These are phyloP conservation scores for Paxillus ammoniavirescens DNA, from an alignment of 768 basidiomycete genomes.

Conservation along the genomic window DNA sequence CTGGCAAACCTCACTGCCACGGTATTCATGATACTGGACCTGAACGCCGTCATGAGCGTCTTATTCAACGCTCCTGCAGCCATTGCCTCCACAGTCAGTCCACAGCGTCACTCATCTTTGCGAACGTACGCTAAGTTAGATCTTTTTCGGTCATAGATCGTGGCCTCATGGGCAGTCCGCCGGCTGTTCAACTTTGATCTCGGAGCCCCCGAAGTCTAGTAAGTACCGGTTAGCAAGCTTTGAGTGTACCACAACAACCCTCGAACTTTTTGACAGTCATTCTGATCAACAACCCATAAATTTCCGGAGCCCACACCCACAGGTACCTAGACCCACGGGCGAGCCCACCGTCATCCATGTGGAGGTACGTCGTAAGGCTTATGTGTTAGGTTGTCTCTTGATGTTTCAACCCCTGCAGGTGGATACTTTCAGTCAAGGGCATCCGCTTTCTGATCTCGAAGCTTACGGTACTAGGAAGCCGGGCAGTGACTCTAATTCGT, in stretches of 20 bases:
- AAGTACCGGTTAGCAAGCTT: constrained; percentile 4
- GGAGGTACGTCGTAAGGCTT: constrained; percentile 25
- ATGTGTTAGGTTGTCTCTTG: too few relatives aligned
- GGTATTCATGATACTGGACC: constrained; percentile 62
- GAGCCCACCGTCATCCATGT: constrained; percentile 30
- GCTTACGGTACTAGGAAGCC: constrained; percentile 19
- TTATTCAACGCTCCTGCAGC: constrained; percentile 68
- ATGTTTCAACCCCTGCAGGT: constrained; percentile 15
- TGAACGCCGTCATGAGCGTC: constrained; percentile 67
- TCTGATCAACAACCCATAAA: constrained; percentile 19
- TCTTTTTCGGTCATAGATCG: constrained; percentile 37
- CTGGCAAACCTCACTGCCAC: constrained; percentile 42
- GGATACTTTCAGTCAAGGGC: constrained; percentile 27
- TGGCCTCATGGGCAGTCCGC: constrained; percentile 59
- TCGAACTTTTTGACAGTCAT: constrained; percentile 7
- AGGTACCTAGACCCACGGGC: constrained; percentile 11
- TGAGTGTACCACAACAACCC: not conserved
- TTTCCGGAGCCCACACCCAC: constrained; percentile 19
- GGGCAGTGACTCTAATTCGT: constrained; percentile 19
- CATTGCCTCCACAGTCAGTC: constrained; percentile 47
- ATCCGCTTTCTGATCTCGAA: constrained; percentile 22
- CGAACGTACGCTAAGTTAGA: not conserved
- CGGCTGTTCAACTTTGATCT: constrained; percentile 22
- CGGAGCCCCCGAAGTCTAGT: constrained; percentile 27
- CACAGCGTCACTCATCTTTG: not conserved